phyloP scores from a whole-genome alignment of 2,329 filamentous ascomycete genomes.

The Mycogone perniciosa region DNA sequence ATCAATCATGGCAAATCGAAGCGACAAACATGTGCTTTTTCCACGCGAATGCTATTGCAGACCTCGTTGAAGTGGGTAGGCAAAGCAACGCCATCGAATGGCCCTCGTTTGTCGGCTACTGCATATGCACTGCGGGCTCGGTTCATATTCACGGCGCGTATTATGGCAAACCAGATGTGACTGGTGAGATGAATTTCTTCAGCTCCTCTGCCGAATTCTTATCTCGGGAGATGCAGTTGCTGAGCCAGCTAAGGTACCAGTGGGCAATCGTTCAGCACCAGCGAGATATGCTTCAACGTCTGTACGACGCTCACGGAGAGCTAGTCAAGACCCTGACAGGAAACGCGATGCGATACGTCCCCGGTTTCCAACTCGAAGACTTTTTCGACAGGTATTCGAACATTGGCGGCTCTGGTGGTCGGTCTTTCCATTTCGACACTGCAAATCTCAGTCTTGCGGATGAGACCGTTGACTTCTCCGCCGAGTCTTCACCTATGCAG shows the following conservation, averaged over 20 bases:
- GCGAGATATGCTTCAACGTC: conserved; percentile 67
- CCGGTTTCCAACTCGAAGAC: conserved; percentile 78
- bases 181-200: conserved; percentile 57
- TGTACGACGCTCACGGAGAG: conserved; percentile 73
- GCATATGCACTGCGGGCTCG: conserved; percentile 78
- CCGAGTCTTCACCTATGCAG: conserved; percentile 49
- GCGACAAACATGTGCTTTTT: conserved; percentile 81
- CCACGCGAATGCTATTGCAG: conserved; percentile 81
- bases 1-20: conserved; percentile 90
- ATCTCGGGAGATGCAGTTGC: conserved; percentile 70
- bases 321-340: conserved; percentile 66
- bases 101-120: conserved; percentile 82
- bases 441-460: conserved; percentile 68
- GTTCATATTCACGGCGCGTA: conserved; percentile 83
- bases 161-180: conserved; percentile 52
- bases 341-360: conserved; percentile 62
- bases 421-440: conserved; percentile 60
- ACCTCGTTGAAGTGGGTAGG: conserved; percentile 72
- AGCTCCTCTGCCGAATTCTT: conserved; percentile 60
- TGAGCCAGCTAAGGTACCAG: conserved; percentile 65
- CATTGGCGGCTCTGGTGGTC: conserved; percentile 51
- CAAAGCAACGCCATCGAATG: conserved; percentile 71
- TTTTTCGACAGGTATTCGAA: conserved; percentile 76
- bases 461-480: conserved; percentile 52
- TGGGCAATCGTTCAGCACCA: conserved; percentile 80